phyloP scores from a whole-genome alignment of 75 land plant genomes.

The Chamaecyparis obtusa region DNA sequence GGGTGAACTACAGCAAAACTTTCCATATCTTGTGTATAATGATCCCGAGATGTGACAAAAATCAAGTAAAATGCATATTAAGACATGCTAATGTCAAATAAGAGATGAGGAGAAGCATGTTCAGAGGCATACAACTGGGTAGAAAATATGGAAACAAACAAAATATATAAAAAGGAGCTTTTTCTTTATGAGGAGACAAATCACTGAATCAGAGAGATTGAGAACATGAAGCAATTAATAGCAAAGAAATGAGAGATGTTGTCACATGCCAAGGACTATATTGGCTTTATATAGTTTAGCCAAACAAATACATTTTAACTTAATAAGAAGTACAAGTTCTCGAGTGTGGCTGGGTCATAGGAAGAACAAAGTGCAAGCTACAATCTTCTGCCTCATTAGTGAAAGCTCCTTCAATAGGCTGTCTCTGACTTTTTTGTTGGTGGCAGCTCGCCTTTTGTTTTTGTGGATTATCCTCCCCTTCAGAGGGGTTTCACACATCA shows the following conservation, averaged over 20 bases:
- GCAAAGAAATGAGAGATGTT: background rate
- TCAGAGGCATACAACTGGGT: background rate
- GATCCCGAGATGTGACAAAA: background rate
- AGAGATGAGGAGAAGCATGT: conserved; percentile 1
- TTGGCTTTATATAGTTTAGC: background rate
- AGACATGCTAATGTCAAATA: background rate
- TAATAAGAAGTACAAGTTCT: background rate
- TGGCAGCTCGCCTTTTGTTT: no score
- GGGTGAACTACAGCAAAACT: background rate
- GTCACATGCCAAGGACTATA: background rate
- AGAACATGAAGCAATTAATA: background rate
- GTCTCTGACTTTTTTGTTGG: no score
- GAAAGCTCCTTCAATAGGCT: background rate
- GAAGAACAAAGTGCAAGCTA: background rate
- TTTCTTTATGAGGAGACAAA: background rate
- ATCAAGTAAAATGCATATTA: background rate
- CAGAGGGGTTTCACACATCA: no score
- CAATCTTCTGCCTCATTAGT: background rate
- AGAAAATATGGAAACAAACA: background rate
- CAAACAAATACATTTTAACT: background rate
- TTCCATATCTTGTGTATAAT: background rate
- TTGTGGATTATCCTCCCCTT: no score
- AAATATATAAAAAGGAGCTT: background rate
- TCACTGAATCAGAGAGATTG: background rate
- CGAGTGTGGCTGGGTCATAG: background rate